A percentile compares a stretch with the other conserved stretches of the same genome.
These are phyloP conservation scores for Pleurotus tuoliensis DNA, from an alignment of 768 basidiomycete species.

Conservation along the genomic window DNA sequence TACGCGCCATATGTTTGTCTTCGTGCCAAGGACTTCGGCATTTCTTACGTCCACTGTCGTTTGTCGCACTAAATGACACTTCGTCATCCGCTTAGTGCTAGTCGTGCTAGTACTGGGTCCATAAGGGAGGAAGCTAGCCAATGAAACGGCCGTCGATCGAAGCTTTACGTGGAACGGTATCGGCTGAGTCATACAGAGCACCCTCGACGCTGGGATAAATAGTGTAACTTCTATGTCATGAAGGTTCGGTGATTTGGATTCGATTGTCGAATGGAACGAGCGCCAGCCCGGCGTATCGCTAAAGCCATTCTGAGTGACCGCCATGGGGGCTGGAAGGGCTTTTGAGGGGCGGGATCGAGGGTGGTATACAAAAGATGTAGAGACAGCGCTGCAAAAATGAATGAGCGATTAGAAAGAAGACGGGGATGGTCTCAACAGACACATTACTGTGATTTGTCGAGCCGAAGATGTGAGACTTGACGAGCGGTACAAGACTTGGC, in stretches of 20 bases:
- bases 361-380: constrained; percentile 59
- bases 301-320: constrained; percentile 34
- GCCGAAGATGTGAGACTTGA: constrained; percentile 52
- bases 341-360: constrained; percentile 61
- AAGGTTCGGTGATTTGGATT: constrained; percentile 30
- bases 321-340: constrained; percentile 46
- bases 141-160: constrained; percentile 48
- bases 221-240: constrained; percentile 33
- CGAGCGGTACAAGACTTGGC: constrained; percentile 24
- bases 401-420: background rate
- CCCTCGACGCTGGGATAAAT: constrained; percentile 56
- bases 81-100: constrained; percentile 36
- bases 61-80: constrained; percentile 63
- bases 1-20: constrained; percentile 68
- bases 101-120: constrained; percentile 40
- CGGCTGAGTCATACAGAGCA: constrained; percentile 50
- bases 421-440: constrained; percentile 30
- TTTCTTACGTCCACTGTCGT: constrained; percentile 67
- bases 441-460: constrained; percentile 37
- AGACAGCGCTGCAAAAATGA: constrained; percentile 37
- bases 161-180: constrained; percentile 70
- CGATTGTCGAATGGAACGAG: constrained; percentile 35
- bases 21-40: constrained; percentile 42
- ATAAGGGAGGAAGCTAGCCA: constrained; percentile 58
- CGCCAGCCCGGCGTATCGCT: constrained; percentile 47